Percentiles rank a stretch among this genome's conserved stretches.
These are phyloP conservation scores for Cyclotella sp. DNA, from an alignment of 108 stramenopile species.

Conservation along the genomic window DNA sequence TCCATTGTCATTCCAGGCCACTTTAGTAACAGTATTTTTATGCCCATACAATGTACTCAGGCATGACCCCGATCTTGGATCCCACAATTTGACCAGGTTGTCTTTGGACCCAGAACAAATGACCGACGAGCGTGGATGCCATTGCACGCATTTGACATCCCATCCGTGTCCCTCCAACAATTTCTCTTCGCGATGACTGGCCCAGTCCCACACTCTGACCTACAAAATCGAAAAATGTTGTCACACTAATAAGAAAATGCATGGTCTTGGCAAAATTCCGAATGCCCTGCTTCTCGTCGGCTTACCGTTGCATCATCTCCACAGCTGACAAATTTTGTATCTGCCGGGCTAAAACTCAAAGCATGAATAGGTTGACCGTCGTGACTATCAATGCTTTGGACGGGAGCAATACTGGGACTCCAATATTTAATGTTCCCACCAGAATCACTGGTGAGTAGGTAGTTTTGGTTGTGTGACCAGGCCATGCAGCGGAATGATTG, in stretches of 20 bases:
- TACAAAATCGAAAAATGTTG: neutral
- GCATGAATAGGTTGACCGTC: slow-evolving; percentile 89
- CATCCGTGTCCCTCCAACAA: slow-evolving; percentile 94
- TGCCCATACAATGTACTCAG: slow-evolving; percentile 93
- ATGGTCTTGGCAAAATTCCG: neutral
- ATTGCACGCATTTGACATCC: slow-evolving; percentile 94
- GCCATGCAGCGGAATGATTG: slow-evolving; percentile 88
- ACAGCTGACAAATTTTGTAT: slow-evolving; percentile 94
- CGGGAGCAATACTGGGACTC: slow-evolving; percentile 90
- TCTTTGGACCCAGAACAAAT: slow-evolving; percentile 93
- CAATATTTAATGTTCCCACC: slow-evolving; percentile 92
- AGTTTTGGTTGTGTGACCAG: slow-evolving; percentile 92
- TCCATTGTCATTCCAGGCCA: slow-evolving; percentile 95
- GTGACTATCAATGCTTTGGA: slow-evolving; percentile 87
- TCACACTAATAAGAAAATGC: no score
- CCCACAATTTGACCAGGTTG: slow-evolving; percentile 95
- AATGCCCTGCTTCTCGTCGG: neutral
- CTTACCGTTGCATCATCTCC: slow-evolving; percentile 90
- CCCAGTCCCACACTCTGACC: slow-evolving; percentile 95
- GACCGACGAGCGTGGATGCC: slow-evolving; percentile 93
- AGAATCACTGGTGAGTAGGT: slow-evolving; percentile 88
- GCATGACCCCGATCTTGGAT: slow-evolving; percentile 87
- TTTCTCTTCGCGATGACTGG: slow-evolving; percentile 72
- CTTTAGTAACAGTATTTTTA: slow-evolving; percentile 94
- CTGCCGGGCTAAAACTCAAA: slow-evolving; percentile 91